Evolutionary conservation across 805 yeast species (phyloP), one percentile per base, ranked within the genome.

Genomic region (Myxozyma melibiosi): DNA sequence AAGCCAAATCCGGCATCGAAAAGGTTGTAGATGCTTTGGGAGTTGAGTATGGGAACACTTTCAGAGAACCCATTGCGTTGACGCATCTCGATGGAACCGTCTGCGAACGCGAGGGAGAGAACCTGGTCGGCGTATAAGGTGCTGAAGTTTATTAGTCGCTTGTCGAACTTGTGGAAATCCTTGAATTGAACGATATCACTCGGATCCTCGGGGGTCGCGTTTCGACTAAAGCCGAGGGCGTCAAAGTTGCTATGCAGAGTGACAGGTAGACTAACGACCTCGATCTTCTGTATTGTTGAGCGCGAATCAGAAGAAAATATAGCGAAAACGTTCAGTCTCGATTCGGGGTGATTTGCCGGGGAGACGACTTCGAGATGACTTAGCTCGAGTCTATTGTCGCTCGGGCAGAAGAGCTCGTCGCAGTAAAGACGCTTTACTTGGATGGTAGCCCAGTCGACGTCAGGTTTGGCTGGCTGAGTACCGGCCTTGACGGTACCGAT

Each of bases 1-100:
- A 68, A 62, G 20, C 56, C 45, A 57, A 35, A 68, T 28, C 63
- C 66, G 20, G 55, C 72, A 24, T 39, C 66, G 58, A 42, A 67
- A 18, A 45, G 55, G 47, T 34, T 65, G 48, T n/a, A 61, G 43
- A 53, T 66, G 58, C 25, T 61, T 11, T 38, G 66, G 33, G 50
- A 16, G 33, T 53, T 50, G 9, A 46, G 22, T 16, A n/a, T 3
- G 1, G 65, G 53, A 14, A 9, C 9, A 22, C 45, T 18, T 44
- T 42, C 52, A 13, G 44, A 6, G 27, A 55, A 58, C 6, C 53
- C 30, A 5, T 25, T 27, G 13, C 57, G 48, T 2, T 55, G 57
- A 18, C 63, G 55, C 45, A 60, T 18, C 37, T 60, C 63, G 25
- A 60, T 33, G 2, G 58, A 53, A 16, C 64, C 64, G 22, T 60